These are phyloP conservation scores for Alternaria dauci DNA, from an alignment of 2,329 filamentous ascomycete species.

Conservation along the genomic window DNA sequence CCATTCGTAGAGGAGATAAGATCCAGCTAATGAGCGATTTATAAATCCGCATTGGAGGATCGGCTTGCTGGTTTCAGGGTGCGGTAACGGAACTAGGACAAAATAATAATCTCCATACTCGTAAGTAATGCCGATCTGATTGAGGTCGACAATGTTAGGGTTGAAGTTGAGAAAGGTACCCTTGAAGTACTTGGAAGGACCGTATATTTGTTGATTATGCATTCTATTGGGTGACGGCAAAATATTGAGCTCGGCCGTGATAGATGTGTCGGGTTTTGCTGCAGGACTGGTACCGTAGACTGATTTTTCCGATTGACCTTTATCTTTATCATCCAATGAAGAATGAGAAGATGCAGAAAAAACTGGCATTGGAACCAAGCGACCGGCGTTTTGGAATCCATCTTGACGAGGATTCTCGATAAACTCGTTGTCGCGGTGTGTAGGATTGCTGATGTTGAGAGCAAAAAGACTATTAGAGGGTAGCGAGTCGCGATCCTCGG, in stretches of 20 bases:
- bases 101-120: conserved; percentile 2
- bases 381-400: neutral
- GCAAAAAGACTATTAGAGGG: neutral
- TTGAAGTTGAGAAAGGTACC: neutral
- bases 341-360: neutral
- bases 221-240: neutral
- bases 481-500: neutral
- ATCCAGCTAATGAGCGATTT: neutral
- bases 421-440: neutral
- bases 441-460: neutral
- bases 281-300: neutral
- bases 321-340: neutral
- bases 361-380: neutral
- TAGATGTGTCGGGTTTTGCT: neutral
- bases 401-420: neutral
- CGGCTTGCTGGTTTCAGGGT: neutral
- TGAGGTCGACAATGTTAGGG: conserved; percentile 2
- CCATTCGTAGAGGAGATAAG: conserved; percentile 8
- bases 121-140: conserved; percentile 14
- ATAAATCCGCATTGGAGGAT: neutral
- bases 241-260: neutral
- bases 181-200: neutral
- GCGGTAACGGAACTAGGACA: neutral
- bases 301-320: neutral
- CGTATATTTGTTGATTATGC: neutral